Percentiles rank a stretch among this genome's conserved stretches.
These are phyloP conservation scores for Candida lessepsii DNA, from an alignment of 805 yeast genomes.

Conservation along the genomic window DNA sequence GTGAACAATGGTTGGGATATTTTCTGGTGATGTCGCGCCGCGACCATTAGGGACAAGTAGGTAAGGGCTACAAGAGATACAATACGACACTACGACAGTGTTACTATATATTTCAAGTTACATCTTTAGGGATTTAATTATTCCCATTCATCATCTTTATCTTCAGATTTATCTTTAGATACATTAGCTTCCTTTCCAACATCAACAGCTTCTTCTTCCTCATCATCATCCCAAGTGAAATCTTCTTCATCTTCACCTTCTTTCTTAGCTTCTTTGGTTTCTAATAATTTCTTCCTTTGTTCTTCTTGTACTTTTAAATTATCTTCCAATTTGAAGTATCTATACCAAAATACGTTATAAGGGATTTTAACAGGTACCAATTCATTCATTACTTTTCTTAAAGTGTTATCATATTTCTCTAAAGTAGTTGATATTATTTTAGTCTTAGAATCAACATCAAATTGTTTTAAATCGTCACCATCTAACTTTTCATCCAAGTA, in stretches of 20 bases:
- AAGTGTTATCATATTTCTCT: constrained; percentile 44
- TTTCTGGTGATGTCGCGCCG: neutral
- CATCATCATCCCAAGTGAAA: constrained; percentile 51
- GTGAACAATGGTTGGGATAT: neutral
- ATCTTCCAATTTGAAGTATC: constrained; percentile 56
- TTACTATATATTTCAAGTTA: neutral
- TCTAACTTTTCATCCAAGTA: constrained; percentile 20
- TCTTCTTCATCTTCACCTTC: constrained; percentile 43
- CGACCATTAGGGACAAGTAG: too few relatives aligned
- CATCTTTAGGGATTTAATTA: constrained; percentile 16
- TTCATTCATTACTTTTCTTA: constrained; percentile 53
- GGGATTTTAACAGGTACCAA: constrained; percentile 65
- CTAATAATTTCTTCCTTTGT: constrained; percentile 62
- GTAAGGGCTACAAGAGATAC: too few relatives aligned
- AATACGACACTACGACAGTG: neutral
- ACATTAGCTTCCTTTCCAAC: constrained; percentile 13
- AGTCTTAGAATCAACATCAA: constrained; percentile 48
- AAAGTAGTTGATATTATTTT: constrained; percentile 50
- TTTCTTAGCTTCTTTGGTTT: constrained; percentile 38
- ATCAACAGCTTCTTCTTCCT: constrained; percentile 16
- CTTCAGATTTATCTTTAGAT: constrained; percentile 14
- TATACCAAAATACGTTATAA: constrained; percentile 70
- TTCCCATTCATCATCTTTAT: constrained; percentile 63
- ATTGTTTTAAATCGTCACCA: constrained; percentile 21
- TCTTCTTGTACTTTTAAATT: constrained; percentile 60